Base-by-base conservation (phyloP, 495 filamentous ascomycete genomes). In the Penicillium verhagenii region DNA sequence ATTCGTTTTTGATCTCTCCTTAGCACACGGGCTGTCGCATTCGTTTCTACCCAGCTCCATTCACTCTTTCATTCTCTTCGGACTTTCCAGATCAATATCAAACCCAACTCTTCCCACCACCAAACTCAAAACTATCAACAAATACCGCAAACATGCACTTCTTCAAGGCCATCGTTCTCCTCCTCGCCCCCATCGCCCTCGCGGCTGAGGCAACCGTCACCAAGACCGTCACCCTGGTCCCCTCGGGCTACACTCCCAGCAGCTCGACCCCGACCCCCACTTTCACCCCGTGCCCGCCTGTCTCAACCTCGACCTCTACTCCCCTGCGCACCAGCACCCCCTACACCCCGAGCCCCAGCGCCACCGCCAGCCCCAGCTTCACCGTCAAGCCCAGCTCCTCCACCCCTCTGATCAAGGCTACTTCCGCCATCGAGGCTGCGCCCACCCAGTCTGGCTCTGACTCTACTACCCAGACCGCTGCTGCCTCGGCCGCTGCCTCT, bases 11-110 rank as follows among this genome's bases (percentile, higher is more conserved):
- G 20, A 58, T 50, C 26, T 33, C 28, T 29, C 23, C 24, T n/a
- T 7, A 48, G 44, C 43, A 72, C 65, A 66, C 68, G 70, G 64
- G 66, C 71, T 70, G 68, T 70, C 67, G 33, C 58, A 61, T 61
- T 75, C 69, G 54, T 73, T 75, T 64, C 16, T 39, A 10, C 56
- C 19, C 67, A 69, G 68, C 63, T 67, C 63, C 60, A 72, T 70
- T 67, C 72, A 59, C 59, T 75, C 70, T 62, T 69, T 75, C 19
- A 25, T n/a, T 21, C 26, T 35, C 46, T 29, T 47, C 3, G 1
- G 25, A 2, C 24, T 25, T 10, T 35, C n/a, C 33, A 35, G 14
- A 35, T 37, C 46, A 43, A 56, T 26, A 14, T 44, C 50, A 47
- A 50, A 20, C 50, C 29, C 21, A 28, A 55, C 31, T 19, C 54